A percentile compares a stretch with the other conserved stretches of the same genome.
Evolutionary conservation across 345 rosid genomes (phyloP).

Genomic region (Linum trigynum): DNA sequence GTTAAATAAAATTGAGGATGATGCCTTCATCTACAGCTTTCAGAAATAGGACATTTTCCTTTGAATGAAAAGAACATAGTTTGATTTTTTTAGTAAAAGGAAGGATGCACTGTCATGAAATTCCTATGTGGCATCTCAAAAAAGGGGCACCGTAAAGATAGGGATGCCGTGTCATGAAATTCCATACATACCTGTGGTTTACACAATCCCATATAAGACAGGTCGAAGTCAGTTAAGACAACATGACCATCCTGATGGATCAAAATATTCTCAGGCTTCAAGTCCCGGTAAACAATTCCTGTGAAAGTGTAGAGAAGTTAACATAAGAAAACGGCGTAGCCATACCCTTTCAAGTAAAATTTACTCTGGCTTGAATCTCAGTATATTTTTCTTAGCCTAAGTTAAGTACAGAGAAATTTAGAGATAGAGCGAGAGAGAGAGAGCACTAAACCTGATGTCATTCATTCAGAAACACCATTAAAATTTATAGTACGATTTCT

Average conservation of each 20-base stretch:
- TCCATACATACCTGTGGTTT: constrained; percentile 51
- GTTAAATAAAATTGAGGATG: not conserved
- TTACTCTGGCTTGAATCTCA: too few relatives aligned
- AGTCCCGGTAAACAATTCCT: constrained; percentile 89
- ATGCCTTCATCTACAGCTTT: not conserved
- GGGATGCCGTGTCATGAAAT: not conserved
- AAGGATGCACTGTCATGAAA: not conserved
- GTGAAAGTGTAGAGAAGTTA: constrained; percentile 1
- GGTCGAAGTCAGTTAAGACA: constrained; percentile 82
- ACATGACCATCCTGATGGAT: constrained; percentile 79
- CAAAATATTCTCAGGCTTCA: constrained; percentile 93
- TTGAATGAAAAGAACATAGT: not conserved
- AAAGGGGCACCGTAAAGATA: not conserved
- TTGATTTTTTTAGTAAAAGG: not conserved
- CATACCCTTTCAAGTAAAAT: not conserved
- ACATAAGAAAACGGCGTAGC: not conserved
- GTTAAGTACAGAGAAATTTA: too few relatives aligned
- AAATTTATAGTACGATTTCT: too few relatives aligned
- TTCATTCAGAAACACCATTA: too few relatives aligned
- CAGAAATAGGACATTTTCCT: not conserved
- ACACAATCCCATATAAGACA: constrained; percentile 69
- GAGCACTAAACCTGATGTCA: too few relatives aligned
- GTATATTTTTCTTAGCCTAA: too few relatives aligned
- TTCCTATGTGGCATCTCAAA: not conserved
- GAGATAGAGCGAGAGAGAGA: too few relatives aligned